Percentiles rank a stretch among this genome's conserved stretches.
Conservation (phyloP, 768 basidiomycete species). For the Hygrophorus pudorinus region DNA sequence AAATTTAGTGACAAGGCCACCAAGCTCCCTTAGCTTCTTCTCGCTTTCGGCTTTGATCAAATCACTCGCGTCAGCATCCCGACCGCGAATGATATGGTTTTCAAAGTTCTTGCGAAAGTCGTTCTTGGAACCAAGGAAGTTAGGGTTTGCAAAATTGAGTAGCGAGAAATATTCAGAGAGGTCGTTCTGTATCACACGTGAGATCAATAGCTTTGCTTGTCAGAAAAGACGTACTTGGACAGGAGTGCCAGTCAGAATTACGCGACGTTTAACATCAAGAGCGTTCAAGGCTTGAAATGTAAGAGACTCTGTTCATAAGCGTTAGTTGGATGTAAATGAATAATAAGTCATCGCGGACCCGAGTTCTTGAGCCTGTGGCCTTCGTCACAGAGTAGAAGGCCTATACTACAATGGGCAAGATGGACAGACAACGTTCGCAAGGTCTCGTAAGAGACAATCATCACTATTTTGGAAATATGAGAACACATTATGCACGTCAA, state of each 20-base stretch:
- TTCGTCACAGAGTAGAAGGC: slow-evolving; percentile 92
- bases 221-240: slow-evolving; percentile 52
- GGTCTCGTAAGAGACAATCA: slow-evolving; percentile 98
- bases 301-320: slow-evolving; percentile 52
- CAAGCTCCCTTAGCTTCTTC: slow-evolving; percentile 86
- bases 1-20: slow-evolving; percentile 80
- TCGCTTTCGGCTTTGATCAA: slow-evolving; percentile 72
- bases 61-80: slow-evolving; percentile 81
- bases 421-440: slow-evolving; percentile 72
- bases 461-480: slow-evolving; percentile 40
- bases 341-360: slow-evolving; percentile 36
- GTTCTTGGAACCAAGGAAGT: slow-evolving; percentile 77
- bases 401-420: slow-evolving; percentile 73
- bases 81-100: slow-evolving; percentile 80
- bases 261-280: slow-evolving; percentile 80
- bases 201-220: neutral
- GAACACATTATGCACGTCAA: neutral
- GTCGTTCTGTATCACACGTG: slow-evolving; percentile 57
- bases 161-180: slow-evolving; percentile 91
- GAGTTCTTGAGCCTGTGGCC: slow-evolving; percentile 96
- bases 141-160: slow-evolving; percentile 88
- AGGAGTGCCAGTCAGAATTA: slow-evolving; percentile 90
- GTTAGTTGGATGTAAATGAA: neutral
- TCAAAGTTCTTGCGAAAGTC: slow-evolving; percentile 96
- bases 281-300: slow-evolving; percentile 80